Evolutionary conservation across 768 basidiomycete genomes (phyloP), one percentile per base, ranked within the genome.

Genomic region (Galerina marginata): DNA sequence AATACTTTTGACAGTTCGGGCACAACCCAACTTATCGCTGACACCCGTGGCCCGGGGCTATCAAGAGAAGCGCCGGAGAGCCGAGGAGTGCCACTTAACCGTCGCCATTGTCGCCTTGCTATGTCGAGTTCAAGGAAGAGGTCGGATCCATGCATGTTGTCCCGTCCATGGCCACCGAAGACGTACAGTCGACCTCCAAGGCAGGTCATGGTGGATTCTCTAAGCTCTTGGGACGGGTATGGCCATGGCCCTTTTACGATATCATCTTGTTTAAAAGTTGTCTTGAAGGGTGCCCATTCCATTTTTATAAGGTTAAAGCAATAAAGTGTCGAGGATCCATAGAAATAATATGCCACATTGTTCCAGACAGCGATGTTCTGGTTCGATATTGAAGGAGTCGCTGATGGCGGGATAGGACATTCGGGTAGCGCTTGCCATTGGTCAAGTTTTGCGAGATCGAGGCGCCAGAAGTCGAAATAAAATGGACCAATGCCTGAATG

Each of bases 101-200:
- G 56, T 36, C 61, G 59, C 77, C 77, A 79, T 11, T 53, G 61
- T 37, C 53, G 55, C 29, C 29, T 68, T 75, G 53, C 65, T 29
- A 79, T 52, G 55, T 78, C 68, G 15, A 79, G 69, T 25, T 65
- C 71, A 57, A 72, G 72, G 64, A 78, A 71, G 40, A 75, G 56
- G 63, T 77, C 75, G 49, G 69, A 69, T n/a, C 77, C 77, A 44
- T 76, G 55, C 10, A 23, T 59, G 10, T 56, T 40, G 50, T 72
- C 67, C 9, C 53, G 4, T 7, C 29, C 29, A 33, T 33, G 54
- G 2, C 78, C 78, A 2, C 72, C 76, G 48, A 79, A 78, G 9
- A 79, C 65, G 60, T 77, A 75, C 1, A 79, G 43, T 45, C 69
- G 72, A 39, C 67, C 68, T 15, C 68, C 51, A 20, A 73, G 60